Evolutionary conservation across 768 basidiomycete genomes (phyloP), one percentile per base, ranked within the genome.

Genomic region (Pleurotus giganteus): DNA sequence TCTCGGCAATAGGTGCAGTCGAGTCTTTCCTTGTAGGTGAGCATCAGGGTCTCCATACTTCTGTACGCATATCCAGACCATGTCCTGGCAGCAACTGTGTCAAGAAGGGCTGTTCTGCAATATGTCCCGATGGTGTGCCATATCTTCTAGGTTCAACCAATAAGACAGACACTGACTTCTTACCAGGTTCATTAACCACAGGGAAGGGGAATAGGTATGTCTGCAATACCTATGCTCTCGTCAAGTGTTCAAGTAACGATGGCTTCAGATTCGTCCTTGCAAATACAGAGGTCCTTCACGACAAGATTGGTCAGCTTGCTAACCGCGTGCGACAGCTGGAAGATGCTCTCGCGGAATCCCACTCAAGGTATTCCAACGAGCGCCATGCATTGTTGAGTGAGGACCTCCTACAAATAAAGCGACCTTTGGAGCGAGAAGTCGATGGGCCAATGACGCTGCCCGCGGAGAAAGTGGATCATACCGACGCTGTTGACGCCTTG

Each of bases 201-300:
- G 86, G 86, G 57, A 87, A 85, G 66, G 86, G 86, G 11, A 89
- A 88, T 65, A 73, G 86, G 86, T 85, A 61, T 47, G 64, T 57
- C 19, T 29, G 36, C 32, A 11, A 15, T 32, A 24, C 27, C 36
- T 42, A 13, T 54, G 49, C 53, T 37, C 55, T 36, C 46, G 56
- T 57, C 52, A 43, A 45, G 37, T 23, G 47, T 31, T 37, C 31
- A 46, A 36, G 47, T 36, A 36, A 17, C 34, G 32, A 36, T 27
- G 29, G 3, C 32, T 12, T 27, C 54, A 86, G 86, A 63, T 87
- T 87, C 58, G 85, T 88, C 28, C 76, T 88, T 9, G 86, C 86
- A 17, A 86, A 86, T 60, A 86, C 85, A 29, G 85, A 87, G 66
- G 77, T 71, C 7, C 76, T 86, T 8, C 86, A 88, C 58, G 85